Evolutionary conservation across 2,329 filamentous ascomycete species (phyloP).

Genomic region (Xylaria sp.): DNA sequence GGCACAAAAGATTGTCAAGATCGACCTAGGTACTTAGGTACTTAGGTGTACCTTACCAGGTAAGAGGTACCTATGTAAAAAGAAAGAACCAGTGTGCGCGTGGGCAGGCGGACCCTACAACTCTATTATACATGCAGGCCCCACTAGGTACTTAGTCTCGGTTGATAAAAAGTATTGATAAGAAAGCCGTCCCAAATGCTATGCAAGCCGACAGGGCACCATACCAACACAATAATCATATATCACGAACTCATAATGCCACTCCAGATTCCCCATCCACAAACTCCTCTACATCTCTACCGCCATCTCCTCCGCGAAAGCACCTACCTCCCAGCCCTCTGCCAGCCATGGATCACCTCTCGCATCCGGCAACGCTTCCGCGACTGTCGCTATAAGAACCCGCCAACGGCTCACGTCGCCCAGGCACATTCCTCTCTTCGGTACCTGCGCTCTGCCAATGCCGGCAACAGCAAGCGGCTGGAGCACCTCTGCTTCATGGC

Average conservation of each 20-base stretch:
- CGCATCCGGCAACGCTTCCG: constrained; percentile 61
- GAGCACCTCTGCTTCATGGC: constrained; percentile 59
- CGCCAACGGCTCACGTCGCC: constrained; percentile 49
- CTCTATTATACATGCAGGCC: no score
- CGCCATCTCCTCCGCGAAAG: constrained; percentile 70
- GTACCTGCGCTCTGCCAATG: constrained; percentile 64
- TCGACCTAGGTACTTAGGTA: no score
- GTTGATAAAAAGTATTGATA: no score
- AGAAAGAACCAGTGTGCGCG: no score
- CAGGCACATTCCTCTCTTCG: constrained; percentile 59
- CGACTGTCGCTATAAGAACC: constrained; percentile 49
- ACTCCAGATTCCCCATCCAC: constrained; percentile 52
- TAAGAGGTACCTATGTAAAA: no score
- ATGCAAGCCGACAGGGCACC: not conserved
- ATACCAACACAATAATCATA: not conserved
- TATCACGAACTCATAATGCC: constrained; percentile 46
- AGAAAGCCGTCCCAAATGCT: not conserved
- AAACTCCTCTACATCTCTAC: constrained; percentile 60
- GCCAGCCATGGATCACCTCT: constrained; percentile 57
- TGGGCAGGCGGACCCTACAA: no score
- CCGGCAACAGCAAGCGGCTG: constrained; percentile 61
- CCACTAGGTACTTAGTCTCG: no score
- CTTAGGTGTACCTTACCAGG: no score
- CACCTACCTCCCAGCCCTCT: constrained; percentile 67
- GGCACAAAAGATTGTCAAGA: no score